Base-by-base conservation (phyloP, 345 rosid species). In the Lepidium didymum region DNA sequence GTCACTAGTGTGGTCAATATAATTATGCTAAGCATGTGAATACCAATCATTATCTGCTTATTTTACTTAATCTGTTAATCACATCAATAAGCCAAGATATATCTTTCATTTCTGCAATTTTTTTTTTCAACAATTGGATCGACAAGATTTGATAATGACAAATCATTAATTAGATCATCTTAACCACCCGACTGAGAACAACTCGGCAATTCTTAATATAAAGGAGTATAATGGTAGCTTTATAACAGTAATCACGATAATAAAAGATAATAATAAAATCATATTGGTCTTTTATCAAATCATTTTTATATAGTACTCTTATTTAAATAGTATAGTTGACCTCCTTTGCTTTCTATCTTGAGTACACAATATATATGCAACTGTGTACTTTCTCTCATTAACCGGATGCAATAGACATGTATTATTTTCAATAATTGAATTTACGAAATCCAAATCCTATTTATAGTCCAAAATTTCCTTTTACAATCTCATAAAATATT, bases 11-110 rank as follows among this genome's bases (percentile, higher is more conserved):
- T 75, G 73, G 56, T 75, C 59, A 54, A 18, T 64, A 67, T 75
- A 67, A 63, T 80, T 80, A 45, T 59, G 59, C 52, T 49, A 34
- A 58, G 81, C 81, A 78, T 77, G 79, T 82, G 82, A 73, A 31
- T 66, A 70, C 12, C 63, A 79, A 82, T 80, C 81, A 73, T 82
- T 73, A 65, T 62, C 67, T 53, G 35, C 50, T 18, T 25, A 36
- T 36, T 23, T 52, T 21, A 21, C 34, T 64, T 33, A 52, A 29
- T 29, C 33, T 29, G 7, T 29, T 29, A 29, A 53, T 74, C 52
- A 67, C 68, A 63, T 69, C 33, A 51, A 34, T 2, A 29, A 34
- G 44, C 25, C 40, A 49, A 51, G 7, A 10, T 46, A 34, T 46
- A 53, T 55, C 16, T 45, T 33, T 35, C 34, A 33, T 44, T 44